A percentile compares a stretch with the other conserved stretches of the same genome.
Evolutionary conservation across 768 basidiomycete genomes (phyloP).

Genomic region (Xanthoconium stramineum): DNA sequence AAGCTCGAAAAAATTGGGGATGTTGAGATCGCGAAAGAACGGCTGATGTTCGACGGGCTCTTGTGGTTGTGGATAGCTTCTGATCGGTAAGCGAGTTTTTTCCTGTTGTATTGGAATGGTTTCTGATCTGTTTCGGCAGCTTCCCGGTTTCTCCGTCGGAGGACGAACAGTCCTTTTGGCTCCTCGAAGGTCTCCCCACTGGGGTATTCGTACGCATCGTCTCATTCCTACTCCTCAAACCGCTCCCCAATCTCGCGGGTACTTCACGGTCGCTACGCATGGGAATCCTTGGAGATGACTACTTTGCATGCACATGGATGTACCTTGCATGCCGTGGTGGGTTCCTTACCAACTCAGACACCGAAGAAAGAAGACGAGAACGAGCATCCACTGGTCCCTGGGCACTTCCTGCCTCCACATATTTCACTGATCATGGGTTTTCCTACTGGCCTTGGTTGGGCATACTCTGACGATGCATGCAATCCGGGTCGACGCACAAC

Average conservation of each 20-base stretch:
- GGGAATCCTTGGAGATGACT: not conserved
- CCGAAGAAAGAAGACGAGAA: not conserved
- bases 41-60: not conserved
- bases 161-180: not conserved
- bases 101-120: not conserved
- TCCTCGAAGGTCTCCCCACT: not conserved
- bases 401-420: not conserved
- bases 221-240: not conserved
- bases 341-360: not conserved
- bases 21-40: not conserved
- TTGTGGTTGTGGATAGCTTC: constrained; percentile 1
- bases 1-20: not conserved
- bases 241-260: not conserved
- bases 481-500: not conserved
- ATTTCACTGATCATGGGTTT: not conserved
- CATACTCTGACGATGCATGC: not conserved
- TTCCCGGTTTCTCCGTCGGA: not conserved
- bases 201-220: not conserved
- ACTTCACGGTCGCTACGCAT: not conserved
- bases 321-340: not conserved
- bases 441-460: not conserved
- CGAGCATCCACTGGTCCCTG: not conserved
- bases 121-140: not conserved
- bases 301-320: not conserved
- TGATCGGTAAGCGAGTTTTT: not conserved